These are phyloP conservation scores for Rachicladosporium sp. DNA, from an alignment of 2,329 filamentous ascomycete species.

Conservation along the genomic window DNA sequence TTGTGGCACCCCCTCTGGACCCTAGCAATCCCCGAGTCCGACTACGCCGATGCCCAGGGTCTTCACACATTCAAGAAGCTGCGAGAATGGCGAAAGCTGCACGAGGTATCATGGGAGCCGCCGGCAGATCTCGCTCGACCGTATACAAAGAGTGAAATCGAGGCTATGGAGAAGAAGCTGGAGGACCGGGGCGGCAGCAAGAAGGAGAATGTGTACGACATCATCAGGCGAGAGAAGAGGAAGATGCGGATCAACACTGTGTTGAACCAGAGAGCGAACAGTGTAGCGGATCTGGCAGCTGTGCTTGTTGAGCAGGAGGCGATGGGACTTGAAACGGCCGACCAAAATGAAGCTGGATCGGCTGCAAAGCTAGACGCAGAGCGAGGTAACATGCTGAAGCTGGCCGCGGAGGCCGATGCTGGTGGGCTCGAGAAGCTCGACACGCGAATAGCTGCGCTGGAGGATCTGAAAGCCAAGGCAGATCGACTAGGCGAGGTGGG, in stretches of 20 bases:
- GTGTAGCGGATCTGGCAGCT: slow-evolving; percentile 47
- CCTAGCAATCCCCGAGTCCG: slow-evolving; percentile 40
- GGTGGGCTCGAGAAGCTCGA: slow-evolving; percentile 12
- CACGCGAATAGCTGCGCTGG: slow-evolving; percentile 5
- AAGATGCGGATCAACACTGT: slow-evolving; percentile 42
- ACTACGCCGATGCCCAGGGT: slow-evolving; percentile 29
- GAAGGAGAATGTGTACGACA: slow-evolving; percentile 19
- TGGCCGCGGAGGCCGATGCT: slow-evolving; percentile 8
- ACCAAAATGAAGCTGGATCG: slow-evolving; percentile 9
- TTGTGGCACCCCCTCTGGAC: slow-evolving; percentile 50
- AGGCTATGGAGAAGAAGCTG: slow-evolving; percentile 30
- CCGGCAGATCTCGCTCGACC: slow-evolving; percentile 22
- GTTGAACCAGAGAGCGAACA: slow-evolving; percentile 54
- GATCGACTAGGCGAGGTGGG: slow-evolving; percentile 5
- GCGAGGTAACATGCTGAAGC: slow-evolving; percentile 10
- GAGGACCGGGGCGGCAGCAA: slow-evolving; percentile 20
- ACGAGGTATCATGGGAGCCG: slow-evolving; percentile 41
- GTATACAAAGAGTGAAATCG: slow-evolving; percentile 26
- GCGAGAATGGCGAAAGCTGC: slow-evolving; percentile 47
- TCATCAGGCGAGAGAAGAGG: slow-evolving; percentile 25
- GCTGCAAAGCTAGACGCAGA: slow-evolving; percentile 7
- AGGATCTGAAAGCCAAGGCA: background rate
- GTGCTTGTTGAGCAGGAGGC: slow-evolving; percentile 40
- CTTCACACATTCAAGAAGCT: slow-evolving; percentile 45
- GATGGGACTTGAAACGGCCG: slow-evolving; percentile 16